Evolutionary conservation across 345 rosid species (phyloP).

Genomic region (Alliaria petiolata): DNA sequence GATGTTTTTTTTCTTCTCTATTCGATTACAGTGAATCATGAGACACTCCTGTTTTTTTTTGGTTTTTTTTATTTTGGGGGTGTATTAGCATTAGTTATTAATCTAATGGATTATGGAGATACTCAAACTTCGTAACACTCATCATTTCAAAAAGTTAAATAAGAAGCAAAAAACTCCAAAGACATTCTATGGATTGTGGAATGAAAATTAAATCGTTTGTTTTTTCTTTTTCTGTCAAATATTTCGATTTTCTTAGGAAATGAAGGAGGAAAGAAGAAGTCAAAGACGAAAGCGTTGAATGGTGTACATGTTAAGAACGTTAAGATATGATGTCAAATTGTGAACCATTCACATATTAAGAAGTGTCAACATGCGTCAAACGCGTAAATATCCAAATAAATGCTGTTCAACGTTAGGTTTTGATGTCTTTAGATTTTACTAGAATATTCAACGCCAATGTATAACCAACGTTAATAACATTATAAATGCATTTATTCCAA

Average conservation of each 20-base stretch:
- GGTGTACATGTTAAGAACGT: not conserved
- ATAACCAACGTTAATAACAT: too few relatives aligned
- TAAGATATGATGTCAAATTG: not conserved
- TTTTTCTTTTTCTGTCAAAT: not conserved
- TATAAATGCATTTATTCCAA: not conserved
- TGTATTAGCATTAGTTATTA: not conserved
- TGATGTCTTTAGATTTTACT: not conserved
- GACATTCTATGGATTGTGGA: not conserved
- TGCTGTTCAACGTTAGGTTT: not conserved
- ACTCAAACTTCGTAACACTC: not conserved
- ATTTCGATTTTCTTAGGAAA: not conserved
- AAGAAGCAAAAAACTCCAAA: too few relatives aligned
- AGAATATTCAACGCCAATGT: not conserved
- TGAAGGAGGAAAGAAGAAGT: not conserved
- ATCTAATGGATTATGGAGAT: not conserved
- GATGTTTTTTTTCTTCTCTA: not conserved
- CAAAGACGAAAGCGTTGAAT: not conserved
- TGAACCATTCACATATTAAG: not conserved
- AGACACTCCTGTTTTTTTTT: not conserved
- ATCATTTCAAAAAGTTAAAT: too few relatives aligned
- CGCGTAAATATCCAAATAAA: not conserved
- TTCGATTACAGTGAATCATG: not conserved
- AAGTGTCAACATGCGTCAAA: not conserved
- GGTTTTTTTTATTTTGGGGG: too few relatives aligned
- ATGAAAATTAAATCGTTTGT: not conserved